These are phyloP conservation scores for Ophiostoma angusticollis DNA, from an alignment of 2,329 filamentous ascomycete species.

Conservation along the genomic window DNA sequence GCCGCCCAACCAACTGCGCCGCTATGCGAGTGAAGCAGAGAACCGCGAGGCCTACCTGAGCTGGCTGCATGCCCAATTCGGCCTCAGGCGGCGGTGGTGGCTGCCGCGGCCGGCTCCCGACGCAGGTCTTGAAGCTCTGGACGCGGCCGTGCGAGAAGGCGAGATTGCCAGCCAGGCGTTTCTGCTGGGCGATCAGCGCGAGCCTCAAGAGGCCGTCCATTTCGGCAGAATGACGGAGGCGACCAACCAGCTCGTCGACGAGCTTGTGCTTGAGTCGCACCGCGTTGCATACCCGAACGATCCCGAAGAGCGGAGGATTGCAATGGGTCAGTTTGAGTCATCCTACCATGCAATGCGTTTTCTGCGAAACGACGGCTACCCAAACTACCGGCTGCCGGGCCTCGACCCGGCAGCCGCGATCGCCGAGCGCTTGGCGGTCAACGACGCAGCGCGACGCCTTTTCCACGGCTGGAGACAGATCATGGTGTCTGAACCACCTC, in stretches of 20 bases:
- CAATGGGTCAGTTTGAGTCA: conserved; percentile 20
- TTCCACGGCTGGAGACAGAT: conserved; percentile 16
- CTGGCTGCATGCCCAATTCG: conserved; percentile 11
- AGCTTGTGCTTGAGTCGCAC: conserved; percentile 20
- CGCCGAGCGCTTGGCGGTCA: conserved; percentile 14
- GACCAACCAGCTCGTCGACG: conserved; percentile 20
- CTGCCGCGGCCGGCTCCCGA: conserved; percentile 3
- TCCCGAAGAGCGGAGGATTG: conserved; percentile 9
- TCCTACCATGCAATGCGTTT: conserved; percentile 20
- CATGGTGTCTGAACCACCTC: too few species aligned
- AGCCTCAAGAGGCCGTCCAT: conserved; percentile 20
- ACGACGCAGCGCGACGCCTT: conserved; percentile 16
- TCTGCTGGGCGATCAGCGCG: conserved; percentile 8
- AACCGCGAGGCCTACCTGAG: conserved; percentile 8
- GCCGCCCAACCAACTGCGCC: conserved; percentile 1
- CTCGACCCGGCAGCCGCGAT: conserved; percentile 13
- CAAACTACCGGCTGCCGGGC: conserved; percentile 18
- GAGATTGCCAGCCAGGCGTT: conserved; percentile 1
- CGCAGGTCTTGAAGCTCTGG: conserved; percentile 4
- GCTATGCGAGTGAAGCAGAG: not conserved
- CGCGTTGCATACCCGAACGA: conserved; percentile 14
- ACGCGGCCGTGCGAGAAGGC: conserved; percentile 8
- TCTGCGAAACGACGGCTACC: conserved; percentile 23
- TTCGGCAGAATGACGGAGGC: conserved; percentile 12
- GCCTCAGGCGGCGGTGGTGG: conserved; percentile 11